These are phyloP conservation scores for Cenchrus americanus DNA, from an alignment of 176 grass and related monocot species.

Conservation along the genomic window DNA sequence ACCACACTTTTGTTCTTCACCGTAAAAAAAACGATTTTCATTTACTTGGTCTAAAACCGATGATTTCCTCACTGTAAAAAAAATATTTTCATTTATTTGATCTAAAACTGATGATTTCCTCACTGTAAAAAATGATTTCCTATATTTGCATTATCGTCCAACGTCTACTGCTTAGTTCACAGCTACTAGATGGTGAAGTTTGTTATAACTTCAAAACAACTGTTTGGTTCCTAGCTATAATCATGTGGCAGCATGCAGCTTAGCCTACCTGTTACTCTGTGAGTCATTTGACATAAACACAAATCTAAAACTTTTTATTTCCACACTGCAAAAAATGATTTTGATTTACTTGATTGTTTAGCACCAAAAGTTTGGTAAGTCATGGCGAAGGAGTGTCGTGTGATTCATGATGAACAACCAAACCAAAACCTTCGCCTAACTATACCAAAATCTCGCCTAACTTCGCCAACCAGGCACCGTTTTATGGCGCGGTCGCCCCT, in stretches of 20 bases:
- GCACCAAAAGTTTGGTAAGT: not conserved
- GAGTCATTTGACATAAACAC: not conserved
- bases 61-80: too few relatives aligned
- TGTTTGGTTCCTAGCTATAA: not conserved
- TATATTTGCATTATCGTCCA: too few relatives aligned
- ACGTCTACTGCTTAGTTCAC: too few relatives aligned
- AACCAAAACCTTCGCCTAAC: not conserved
- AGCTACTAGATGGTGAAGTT: too few relatives aligned
- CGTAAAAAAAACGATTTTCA: too few relatives aligned
- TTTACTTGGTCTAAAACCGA: too few relatives aligned
- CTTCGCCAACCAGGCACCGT: constrained; percentile 19
- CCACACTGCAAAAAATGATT: not conserved
- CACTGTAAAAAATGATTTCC: too few relatives aligned
- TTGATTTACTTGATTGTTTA: not conserved
- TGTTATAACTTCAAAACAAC: not conserved
- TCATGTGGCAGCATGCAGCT: not conserved
- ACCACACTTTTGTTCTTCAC: too few relatives aligned
- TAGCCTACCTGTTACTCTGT: not conserved
- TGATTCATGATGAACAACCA: not conserved
- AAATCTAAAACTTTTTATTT: not conserved
- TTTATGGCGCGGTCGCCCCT: not conserved
- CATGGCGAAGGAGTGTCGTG: not conserved
- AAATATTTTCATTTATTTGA: too few relatives aligned
- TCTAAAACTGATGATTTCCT: too few relatives aligned
- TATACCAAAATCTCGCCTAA: constrained; percentile 27